Evolutionary conservation across 208 protist species (phyloP), one percentile per base, ranked within the genome.

Genomic region (Crithidia bombi): DNA sequence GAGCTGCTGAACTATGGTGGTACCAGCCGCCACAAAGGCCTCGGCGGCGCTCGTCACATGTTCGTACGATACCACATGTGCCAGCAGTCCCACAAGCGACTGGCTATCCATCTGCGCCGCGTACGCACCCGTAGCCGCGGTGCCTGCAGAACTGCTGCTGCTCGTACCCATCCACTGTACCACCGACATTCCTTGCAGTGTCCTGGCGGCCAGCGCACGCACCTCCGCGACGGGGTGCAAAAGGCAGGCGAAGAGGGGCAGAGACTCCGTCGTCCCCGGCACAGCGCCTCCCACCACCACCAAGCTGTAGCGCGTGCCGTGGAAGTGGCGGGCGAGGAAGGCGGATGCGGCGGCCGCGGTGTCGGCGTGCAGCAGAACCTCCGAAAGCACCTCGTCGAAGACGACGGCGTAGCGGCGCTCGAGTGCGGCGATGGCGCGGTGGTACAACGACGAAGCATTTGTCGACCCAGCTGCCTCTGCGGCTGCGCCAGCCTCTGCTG

Each of bases 211-310:
- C 50, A 90, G 35, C 44, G 70, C 68, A 9, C 88, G 86, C 58
- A 94, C 87, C 61, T 86, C 83, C 0, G 84, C 61, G 39, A 88
- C 67, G 26, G 86, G 75, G 73, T 96, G 91, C 23, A 94, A 68
- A 33, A 96, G 69, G 62, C 91, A 96, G 0, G 89, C 78, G 50
- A 94, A 94, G 11, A 96, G 75, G 15, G 91, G 91, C 59, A 96
- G 75, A 33, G 75, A 78, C 67, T 86, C 82, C 17, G 63, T 67
- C 15, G 41, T 54, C 30, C 54, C 72, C 36, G 35, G 61, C 67
- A 46, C 47, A 65, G 41, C 36, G 17, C 49, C 59, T 56, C 58
- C 30, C 36, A 95, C 82, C 38, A 85, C 76, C 21, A 95, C 63
- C 70, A 90, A 69, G 71, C 84, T 73, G 71, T 92, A 96, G 9